These are phyloP conservation scores for Ganoderma sinense DNA, from an alignment of 1,284 basidiomycete species.

Conservation along the genomic window DNA sequence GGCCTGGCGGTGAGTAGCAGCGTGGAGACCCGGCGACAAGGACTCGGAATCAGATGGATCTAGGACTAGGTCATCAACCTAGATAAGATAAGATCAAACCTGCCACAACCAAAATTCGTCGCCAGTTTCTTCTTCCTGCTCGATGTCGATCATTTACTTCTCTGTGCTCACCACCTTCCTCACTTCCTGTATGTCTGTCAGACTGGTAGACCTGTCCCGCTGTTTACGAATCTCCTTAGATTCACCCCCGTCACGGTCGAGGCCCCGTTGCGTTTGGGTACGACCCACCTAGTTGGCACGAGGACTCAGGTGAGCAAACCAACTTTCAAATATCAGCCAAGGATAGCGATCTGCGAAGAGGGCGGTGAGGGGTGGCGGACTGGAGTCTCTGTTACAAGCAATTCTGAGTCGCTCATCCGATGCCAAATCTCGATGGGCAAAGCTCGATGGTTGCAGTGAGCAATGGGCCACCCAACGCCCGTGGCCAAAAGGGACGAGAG, in stretches of 20 bases:
- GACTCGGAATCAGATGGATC: neutral
- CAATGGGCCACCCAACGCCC: too few relatives aligned
- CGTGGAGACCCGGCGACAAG: too few relatives aligned
- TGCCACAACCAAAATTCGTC: neutral
- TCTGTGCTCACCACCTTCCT: neutral
- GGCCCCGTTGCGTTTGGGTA: neutral
- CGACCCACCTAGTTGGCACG: neutral
- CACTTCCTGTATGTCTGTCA: neutral
- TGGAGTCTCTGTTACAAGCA: too few relatives aligned
- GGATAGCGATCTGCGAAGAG: too few relatives aligned
- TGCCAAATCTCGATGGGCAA: too few relatives aligned
- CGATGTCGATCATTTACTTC: constrained; percentile 19
- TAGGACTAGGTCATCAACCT: neutral
- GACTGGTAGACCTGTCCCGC: neutral
- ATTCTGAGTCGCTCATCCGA: too few relatives aligned
- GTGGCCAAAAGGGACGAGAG: too few relatives aligned
- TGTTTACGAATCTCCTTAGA: neutral
- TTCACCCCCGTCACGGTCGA: neutral
- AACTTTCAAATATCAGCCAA: too few relatives aligned
- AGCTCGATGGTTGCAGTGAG: too few relatives aligned
- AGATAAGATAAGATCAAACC: neutral
- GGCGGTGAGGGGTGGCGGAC: too few relatives aligned
- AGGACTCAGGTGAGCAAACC: neutral
- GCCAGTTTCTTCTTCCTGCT: constrained; percentile 14
- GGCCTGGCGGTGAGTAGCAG: too few relatives aligned